Conservation (phyloP, 2,329 filamentous ascomycete genomes). For the Fusarium coicis region DNA sequence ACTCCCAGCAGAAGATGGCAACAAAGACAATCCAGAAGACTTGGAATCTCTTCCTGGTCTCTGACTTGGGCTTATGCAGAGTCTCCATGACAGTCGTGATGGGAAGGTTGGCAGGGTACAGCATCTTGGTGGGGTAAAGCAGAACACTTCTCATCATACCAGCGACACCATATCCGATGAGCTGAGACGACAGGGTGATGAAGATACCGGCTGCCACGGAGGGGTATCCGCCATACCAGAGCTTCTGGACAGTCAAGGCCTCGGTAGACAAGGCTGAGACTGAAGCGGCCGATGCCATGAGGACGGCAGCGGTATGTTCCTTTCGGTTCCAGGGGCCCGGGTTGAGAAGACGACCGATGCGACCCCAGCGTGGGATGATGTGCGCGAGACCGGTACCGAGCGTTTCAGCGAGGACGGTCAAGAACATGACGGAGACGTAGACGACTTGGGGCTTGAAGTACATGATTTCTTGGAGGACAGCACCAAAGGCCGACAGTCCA, state of each 20-base stretch:
- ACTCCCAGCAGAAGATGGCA: conserved; percentile 57
- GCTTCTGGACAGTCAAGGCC: conserved; percentile 56
- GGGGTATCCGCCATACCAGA: conserved; percentile 57
- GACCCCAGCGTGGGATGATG: conserved; percentile 25
- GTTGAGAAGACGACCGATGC: conserved; percentile 30
- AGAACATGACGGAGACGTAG: conserved; percentile 40
- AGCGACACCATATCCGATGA: conserved; percentile 61
- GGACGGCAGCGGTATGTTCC: conserved; percentile 50
- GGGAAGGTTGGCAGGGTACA: conserved; percentile 44
- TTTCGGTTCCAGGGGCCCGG: conserved; percentile 41
- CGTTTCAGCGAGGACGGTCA: conserved; percentile 36
- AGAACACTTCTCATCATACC: conserved; percentile 58
- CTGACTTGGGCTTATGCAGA: conserved; percentile 43
- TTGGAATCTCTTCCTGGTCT: conserved; percentile 53
- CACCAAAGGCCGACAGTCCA: conserved; percentile 36
- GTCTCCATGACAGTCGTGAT: conserved; percentile 46
- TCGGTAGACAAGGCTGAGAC: conserved; percentile 48
- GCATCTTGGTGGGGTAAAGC: conserved; percentile 60
- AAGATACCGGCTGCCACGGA: conserved; percentile 53
- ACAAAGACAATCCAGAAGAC: conserved; percentile 55
- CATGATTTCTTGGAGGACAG: conserved; percentile 38
- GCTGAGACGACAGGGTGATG: conserved; percentile 58
- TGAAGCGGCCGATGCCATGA: conserved; percentile 58
- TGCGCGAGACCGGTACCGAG: conserved; percentile 14
- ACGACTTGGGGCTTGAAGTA: conserved; percentile 42